These are phyloP conservation scores for Phlebiopsis flavidoalba DNA, from an alignment of 768 basidiomycete genomes.

Conservation along the genomic window DNA sequence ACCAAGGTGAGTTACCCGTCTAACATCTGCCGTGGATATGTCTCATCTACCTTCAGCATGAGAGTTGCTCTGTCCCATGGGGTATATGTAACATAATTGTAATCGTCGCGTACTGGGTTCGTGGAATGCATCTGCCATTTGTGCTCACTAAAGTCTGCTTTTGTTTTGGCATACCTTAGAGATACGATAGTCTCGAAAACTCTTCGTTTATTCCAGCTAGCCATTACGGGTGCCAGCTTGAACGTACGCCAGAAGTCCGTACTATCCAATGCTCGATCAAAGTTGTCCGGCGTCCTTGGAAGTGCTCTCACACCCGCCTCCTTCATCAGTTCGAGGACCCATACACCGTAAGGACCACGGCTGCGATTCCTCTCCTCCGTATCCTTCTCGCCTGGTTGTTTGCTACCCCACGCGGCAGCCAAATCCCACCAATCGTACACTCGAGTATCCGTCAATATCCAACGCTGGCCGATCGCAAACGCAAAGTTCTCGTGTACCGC, in stretches of 20 bases:
- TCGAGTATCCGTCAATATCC: slow-evolving; percentile 50
- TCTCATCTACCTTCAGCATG: not conserved
- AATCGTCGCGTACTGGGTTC: not conserved
- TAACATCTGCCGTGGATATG: not conserved
- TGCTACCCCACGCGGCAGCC: slow-evolving; percentile 46
- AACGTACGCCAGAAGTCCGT: slow-evolving; percentile 57
- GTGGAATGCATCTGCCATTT: not conserved
- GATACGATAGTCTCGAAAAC: too few relatives aligned
- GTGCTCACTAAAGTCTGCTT: not conserved
- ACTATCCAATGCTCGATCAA: slow-evolving; percentile 55
- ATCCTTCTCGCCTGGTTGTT: slow-evolving; percentile 12
- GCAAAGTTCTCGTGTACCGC: slow-evolving; percentile 45
- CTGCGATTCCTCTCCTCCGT: not conserved
- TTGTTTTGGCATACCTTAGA: not conserved
- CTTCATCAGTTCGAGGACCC: slow-evolving; percentile 57
- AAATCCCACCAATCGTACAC: slow-evolving; percentile 71
- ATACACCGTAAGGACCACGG: slow-evolving; percentile 36
- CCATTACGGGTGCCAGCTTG: slow-evolving; percentile 36
- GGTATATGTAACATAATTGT: not conserved
- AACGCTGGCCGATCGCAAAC: slow-evolving; percentile 45
- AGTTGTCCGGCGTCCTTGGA: slow-evolving; percentile 41
- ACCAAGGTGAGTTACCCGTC: not conserved
- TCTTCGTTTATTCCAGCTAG: slow-evolving; percentile 21
- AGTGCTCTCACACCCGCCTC: slow-evolving; percentile 45
- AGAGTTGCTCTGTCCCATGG: not conserved